These are phyloP conservation scores for Halenospora varia DNA, from an alignment of 495 filamentous ascomycete species.

Conservation along the genomic window DNA sequence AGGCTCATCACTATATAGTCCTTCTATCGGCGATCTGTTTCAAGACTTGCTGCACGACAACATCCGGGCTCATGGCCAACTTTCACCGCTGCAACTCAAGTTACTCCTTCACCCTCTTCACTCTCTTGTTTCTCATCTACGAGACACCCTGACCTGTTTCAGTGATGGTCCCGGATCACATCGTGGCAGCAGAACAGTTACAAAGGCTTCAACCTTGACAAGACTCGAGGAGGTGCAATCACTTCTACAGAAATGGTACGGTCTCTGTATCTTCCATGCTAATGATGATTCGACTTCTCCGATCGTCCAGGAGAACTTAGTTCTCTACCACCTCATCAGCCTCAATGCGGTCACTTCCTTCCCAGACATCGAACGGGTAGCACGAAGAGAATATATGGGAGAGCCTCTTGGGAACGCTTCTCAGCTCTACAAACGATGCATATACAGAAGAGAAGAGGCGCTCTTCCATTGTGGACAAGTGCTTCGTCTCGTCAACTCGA, in stretches of 20 bases:
- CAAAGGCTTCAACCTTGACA: slow-evolving; percentile 43
- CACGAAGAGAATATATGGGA: slow-evolving; percentile 47
- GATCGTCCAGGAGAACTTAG: slow-evolving; percentile 48
- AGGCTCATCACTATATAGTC: slow-evolving; percentile 34
- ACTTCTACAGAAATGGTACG: slow-evolving; percentile 55
- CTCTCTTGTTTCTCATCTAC: slow-evolving; percentile 42
- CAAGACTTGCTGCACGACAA: slow-evolving; percentile 47
- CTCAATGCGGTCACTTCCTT: slow-evolving; percentile 57
- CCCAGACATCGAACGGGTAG: slow-evolving; percentile 53
- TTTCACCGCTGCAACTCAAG: slow-evolving; percentile 44
- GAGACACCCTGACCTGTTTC: slow-evolving; percentile 44
- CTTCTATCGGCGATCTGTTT: slow-evolving; percentile 55
- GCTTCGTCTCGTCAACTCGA: slow-evolving; percentile 42
- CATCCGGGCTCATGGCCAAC: slow-evolving; percentile 26
- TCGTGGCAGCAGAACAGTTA: slow-evolving; percentile 34
- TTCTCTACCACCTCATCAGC: slow-evolving; percentile 59
- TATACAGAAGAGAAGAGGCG: slow-evolving; percentile 50
- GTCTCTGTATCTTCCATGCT: slow-evolving; percentile 37
- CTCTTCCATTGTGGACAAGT: slow-evolving; percentile 60
- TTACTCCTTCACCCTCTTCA: slow-evolving; percentile 51
- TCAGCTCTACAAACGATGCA: slow-evolving; percentile 45
- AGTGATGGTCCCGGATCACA: slow-evolving; percentile 31
- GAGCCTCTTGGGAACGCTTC: slow-evolving; percentile 43
- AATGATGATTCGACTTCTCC: slow-evolving; percentile 34
- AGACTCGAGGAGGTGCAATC: slow-evolving; percentile 51